Conservation (phyloP, 75 land plant genomes). For the Ceratopteris richardii region DNA sequence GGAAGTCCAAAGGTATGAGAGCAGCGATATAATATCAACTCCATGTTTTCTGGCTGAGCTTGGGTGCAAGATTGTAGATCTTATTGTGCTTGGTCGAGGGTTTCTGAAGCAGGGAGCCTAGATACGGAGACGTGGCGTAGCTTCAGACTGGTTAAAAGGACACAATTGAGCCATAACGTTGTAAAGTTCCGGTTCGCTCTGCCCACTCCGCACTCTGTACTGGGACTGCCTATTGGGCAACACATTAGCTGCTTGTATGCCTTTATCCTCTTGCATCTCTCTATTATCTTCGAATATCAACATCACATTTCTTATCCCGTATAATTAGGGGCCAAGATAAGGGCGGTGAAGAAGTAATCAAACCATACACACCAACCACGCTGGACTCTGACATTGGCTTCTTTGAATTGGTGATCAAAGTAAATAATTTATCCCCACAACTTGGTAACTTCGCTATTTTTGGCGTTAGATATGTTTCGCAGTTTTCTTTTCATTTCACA, state of each 20-base stretch:
- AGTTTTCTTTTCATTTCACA: constrained; percentile 11
- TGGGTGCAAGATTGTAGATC: too few relatives aligned
- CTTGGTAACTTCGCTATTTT: too few relatives aligned
- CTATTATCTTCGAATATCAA: background rate
- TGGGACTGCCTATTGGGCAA: constrained; percentile 93
- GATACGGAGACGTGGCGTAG: constrained; percentile 65
- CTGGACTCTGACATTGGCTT: constrained; percentile 73
- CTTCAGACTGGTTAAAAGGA: constrained; percentile 61
- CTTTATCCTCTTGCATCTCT: background rate
- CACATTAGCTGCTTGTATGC: constrained; percentile 81
- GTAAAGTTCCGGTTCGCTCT: constrained; percentile 69
- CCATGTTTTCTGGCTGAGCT: too few relatives aligned
- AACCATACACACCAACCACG: constrained; percentile 89
- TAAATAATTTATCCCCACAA: too few relatives aligned
- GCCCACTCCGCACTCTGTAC: constrained; percentile 69
- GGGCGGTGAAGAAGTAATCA: constrained; percentile 69
- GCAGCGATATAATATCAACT: background rate
- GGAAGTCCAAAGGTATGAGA: constrained; percentile 42
- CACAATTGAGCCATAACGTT: constrained; percentile 79
- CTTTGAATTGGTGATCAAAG: constrained; percentile 91
- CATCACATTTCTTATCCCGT: background rate
- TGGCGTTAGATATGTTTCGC: too few relatives aligned
- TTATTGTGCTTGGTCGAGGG: too few relatives aligned
- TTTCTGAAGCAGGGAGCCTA: too few relatives aligned
- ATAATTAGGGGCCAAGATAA: constrained; percentile 62